These are phyloP conservation scores for Rhodamnia argentea DNA, from an alignment of 345 rosid genomes.

Conservation along the genomic window DNA sequence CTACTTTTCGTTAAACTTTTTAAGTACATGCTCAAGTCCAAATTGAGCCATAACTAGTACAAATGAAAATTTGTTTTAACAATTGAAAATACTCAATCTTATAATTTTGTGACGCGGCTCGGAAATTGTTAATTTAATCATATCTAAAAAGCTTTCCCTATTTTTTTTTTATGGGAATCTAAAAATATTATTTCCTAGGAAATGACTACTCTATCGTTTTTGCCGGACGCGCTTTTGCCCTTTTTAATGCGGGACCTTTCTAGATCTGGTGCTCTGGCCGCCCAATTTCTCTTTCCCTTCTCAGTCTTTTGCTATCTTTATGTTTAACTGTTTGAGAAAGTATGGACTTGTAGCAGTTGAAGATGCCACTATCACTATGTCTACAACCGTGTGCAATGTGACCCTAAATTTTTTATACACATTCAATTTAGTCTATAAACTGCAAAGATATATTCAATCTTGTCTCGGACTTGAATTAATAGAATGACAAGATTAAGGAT, in stretches of 20 bases:
- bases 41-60: no score
- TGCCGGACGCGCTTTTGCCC: neutral
- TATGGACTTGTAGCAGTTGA: neutral
- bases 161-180: neutral
- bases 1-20: no score
- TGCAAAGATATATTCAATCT: no score
- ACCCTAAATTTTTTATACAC: no score
- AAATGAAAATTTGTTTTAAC: no score
- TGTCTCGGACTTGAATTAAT: no score
- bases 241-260: neutral
- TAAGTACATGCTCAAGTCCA: no score
- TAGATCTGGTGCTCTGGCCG: neutral
- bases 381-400: no score
- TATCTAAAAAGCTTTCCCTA: neutral
- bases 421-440: no score
- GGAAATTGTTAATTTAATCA: neutral
- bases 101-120: neutral
- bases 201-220: neutral
- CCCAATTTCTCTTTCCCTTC: neutral
- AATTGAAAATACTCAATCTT: neutral
- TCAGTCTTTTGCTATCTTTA: neutral
- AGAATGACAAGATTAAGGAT: no score
- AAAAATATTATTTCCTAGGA: neutral
- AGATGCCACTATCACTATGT: neutral
- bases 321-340: neutral